phyloP scores from a whole-genome alignment of 2,329 filamentous ascomycete genomes.

The Tolypocladium cylindrosporum region DNA sequence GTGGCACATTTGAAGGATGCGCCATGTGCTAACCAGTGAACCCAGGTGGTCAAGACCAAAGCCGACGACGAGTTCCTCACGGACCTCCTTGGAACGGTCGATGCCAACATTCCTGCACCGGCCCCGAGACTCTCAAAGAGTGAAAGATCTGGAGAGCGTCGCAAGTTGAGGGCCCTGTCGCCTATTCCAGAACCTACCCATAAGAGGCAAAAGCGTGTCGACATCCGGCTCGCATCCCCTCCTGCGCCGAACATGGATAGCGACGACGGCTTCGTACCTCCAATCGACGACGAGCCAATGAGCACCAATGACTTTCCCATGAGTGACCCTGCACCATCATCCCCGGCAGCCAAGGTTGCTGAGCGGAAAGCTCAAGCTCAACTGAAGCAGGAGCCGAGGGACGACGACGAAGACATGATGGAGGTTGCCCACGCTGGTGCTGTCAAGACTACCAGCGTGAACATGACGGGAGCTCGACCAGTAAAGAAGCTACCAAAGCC shows the following conservation, averaged over 20 bases:
- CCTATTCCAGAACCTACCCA: slow-evolving; percentile 48
- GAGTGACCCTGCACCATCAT: slow-evolving; percentile 80
- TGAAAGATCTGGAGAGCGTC: slow-evolving; percentile 64
- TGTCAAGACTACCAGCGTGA: slow-evolving; percentile 62
- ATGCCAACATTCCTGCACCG: slow-evolving; percentile 54
- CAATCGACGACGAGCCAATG: slow-evolving; percentile 52
- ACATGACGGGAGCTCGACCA: slow-evolving; percentile 67
- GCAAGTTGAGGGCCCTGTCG: slow-evolving; percentile 71
- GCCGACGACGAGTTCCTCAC: slow-evolving; percentile 85
- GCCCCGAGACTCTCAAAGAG: slow-evolving; percentile 49
- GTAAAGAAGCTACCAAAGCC: slow-evolving; percentile 65
- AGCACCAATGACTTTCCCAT: slow-evolving; percentile 50
- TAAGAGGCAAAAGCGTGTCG: slow-evolving; percentile 48
- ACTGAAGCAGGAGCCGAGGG: slow-evolving; percentile 37
- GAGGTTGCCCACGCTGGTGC: slow-evolving; percentile 72
- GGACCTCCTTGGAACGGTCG: slow-evolving; percentile 77
- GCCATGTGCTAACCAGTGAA: slow-evolving; percentile 1
- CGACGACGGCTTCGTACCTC: slow-evolving; percentile 45
- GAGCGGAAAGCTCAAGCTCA: slow-evolving; percentile 55
- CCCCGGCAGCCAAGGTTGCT: slow-evolving; percentile 70
- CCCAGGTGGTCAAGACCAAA: slow-evolving; percentile 64
- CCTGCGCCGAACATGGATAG: slow-evolving; percentile 36
- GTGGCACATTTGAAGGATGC: not conserved
- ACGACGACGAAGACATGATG: slow-evolving; percentile 76
- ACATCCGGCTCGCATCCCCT: slow-evolving; percentile 36